These are phyloP conservation scores for Diplodia mutila DNA, from an alignment of 2,329 filamentous ascomycete genomes.

Conservation along the genomic window DNA sequence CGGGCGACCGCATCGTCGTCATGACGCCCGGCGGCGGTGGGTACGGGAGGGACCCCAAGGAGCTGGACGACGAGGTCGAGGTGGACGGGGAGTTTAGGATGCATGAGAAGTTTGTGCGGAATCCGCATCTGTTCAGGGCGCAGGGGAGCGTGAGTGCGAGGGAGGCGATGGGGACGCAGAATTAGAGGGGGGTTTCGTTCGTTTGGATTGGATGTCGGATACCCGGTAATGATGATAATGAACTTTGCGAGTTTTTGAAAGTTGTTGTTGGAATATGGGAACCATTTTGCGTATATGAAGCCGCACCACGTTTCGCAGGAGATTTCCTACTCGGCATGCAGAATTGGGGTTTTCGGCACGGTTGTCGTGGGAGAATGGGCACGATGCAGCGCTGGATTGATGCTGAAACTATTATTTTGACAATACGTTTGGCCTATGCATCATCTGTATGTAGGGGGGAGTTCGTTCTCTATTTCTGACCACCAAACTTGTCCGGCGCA, in stretches of 20 bases:
- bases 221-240: slow-evolving; percentile 1
- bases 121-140: slow-evolving; percentile 23
- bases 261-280: too few species aligned
- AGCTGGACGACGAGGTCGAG: not conserved
- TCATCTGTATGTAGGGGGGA: too few species aligned
- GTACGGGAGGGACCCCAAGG: slow-evolving; percentile 58
- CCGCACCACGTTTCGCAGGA: too few species aligned
- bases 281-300: too few species aligned
- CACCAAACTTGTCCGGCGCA: not conserved
- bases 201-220: not conserved
- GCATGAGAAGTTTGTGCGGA: slow-evolving; percentile 22
- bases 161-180: slow-evolving; percentile 22
- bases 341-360: too few species aligned
- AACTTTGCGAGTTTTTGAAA: not conserved
- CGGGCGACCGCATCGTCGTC: slow-evolving; percentile 77
- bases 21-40: slow-evolving; percentile 79
- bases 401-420: not conserved
- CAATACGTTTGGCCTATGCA: not conserved
- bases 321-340: too few species aligned
- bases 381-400: not conserved
- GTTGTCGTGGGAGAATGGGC: not conserved
- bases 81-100: slow-evolving; percentile 13
- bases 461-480: not conserved
- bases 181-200: not conserved
- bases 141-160: slow-evolving; percentile 25